Evolutionary conservation across 208 protist species (phyloP).

Genomic region (Trypanosoma platydactyli): DNA sequence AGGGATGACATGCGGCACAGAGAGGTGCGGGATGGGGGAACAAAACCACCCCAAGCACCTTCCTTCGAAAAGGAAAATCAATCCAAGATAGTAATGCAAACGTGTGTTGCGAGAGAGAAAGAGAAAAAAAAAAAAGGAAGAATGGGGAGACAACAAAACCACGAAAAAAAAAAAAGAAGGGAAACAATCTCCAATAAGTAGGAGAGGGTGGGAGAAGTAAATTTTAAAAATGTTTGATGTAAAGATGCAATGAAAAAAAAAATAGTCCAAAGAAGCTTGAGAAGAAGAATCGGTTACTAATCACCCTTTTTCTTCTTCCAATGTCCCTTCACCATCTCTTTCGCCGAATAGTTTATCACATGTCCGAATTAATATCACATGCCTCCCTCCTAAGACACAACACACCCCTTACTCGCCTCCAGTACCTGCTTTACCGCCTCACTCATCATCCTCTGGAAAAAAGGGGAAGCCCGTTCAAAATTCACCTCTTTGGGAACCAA

Average conservation of each 20-base stretch:
- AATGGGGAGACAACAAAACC: no score
- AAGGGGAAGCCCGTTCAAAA: background rate
- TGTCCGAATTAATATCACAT: background rate
- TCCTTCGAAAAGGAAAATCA: no score
- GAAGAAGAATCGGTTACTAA: background rate
- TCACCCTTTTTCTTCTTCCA: background rate
- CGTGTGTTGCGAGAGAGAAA: no score
- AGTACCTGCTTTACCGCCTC: background rate
- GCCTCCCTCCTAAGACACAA: background rate
- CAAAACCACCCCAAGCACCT: background rate
- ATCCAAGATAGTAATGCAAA: no score
- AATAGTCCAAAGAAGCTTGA: background rate
- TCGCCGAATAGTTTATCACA: background rate
- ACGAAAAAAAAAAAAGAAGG: no score
- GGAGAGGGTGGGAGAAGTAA: no score
- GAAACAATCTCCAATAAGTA: no score
- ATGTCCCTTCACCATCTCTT: background rate
- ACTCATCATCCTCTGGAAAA: constrained; percentile 12
- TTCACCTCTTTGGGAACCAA: background rate
- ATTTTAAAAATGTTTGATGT: no score
- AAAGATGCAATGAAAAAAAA: no score
- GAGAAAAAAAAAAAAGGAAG: no score
- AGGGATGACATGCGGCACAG: constrained; percentile 34
- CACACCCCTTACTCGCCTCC: background rate
- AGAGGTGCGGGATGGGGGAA: background rate